Conservation (phyloP, 306 rosid genomes). For the barrel medic (Medicago truncatula) region DNA sequence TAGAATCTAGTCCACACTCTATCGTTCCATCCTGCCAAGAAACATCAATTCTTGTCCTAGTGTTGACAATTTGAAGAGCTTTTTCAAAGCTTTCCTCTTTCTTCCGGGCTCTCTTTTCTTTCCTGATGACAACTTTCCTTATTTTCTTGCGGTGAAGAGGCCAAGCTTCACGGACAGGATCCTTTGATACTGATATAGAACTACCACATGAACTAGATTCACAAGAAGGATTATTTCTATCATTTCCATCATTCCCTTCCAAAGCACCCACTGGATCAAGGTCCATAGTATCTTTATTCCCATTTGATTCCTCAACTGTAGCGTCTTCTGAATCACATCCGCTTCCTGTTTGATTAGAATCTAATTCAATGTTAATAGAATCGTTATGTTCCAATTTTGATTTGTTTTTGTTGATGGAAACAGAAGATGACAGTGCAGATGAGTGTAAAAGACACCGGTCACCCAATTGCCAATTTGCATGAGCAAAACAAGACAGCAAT, state of each 20-base stretch:
- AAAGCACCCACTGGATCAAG: constrained; percentile 59
- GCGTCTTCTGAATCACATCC: constrained; percentile 81
- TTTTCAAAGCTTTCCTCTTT: constrained; percentile 92
- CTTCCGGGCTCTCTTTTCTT: constrained; percentile 86
- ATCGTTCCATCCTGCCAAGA: constrained; percentile 94
- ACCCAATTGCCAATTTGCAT: constrained; percentile 97
- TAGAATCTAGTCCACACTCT: constrained; percentile 62
- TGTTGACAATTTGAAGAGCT: constrained; percentile 85
- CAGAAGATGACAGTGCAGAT: constrained; percentile 47
- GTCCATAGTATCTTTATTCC: constrained; percentile 67
- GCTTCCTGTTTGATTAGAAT: constrained; percentile 68
- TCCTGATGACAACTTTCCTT: constrained; percentile 86
- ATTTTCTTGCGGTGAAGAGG: constrained; percentile 92
- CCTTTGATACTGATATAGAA: constrained; percentile 70
- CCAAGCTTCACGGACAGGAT: constrained; percentile 79
- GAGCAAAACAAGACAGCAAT: constrained; percentile 85
- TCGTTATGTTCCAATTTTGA: constrained; percentile 65
- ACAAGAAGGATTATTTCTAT: constrained; percentile 48
- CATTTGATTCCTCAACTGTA: constrained; percentile 66
- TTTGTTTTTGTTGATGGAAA: constrained; percentile 56
- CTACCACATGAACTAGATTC: constrained; percentile 76
- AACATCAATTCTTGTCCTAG: constrained; percentile 81
- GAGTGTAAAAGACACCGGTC: constrained; percentile 95
- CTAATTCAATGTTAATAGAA: constrained; percentile 59
- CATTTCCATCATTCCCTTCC: constrained; percentile 58